phyloP scores from a whole-genome alignment of 2,329 filamentous ascomycete genomes.

The Sordariomycetes sp. region DNA sequence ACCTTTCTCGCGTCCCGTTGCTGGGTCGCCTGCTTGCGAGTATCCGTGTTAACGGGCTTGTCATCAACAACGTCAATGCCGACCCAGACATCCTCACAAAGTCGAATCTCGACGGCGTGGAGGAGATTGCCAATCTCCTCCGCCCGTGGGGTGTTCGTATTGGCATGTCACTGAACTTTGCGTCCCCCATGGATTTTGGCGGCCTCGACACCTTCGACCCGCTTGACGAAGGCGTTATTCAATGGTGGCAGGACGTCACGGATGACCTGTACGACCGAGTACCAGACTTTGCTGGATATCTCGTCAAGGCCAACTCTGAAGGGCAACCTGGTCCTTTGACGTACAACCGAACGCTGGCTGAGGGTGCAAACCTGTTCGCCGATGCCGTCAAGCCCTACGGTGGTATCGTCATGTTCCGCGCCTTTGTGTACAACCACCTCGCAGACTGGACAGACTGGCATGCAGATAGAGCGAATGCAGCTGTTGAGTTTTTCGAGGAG shows the following conservation, averaged over 20 bases:
- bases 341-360: constrained; percentile 60
- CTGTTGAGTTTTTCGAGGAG: constrained; percentile 55
- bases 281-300: constrained; percentile 59
- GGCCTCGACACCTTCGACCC: constrained; percentile 56
- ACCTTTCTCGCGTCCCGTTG: constrained; percentile 49
- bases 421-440: constrained; percentile 58
- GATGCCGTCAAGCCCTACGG: constrained; percentile 45
- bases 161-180: constrained; percentile 60
- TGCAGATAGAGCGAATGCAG: constrained; percentile 60
- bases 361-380: constrained; percentile 63
- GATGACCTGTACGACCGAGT: constrained; percentile 48
- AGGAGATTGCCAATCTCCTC: constrained; percentile 53
- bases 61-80: constrained; percentile 68
- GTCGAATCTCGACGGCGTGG: constrained; percentile 51
- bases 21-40: constrained; percentile 61
- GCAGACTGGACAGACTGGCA: constrained; percentile 52
- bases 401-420: constrained; percentile 60
- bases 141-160: constrained; percentile 58
- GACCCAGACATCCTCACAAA: constrained; percentile 46
- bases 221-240: constrained; percentile 46
- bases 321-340: constrained; percentile 61
- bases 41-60: constrained; percentile 54
- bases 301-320: constrained; percentile 65
- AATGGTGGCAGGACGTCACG: constrained; percentile 55
- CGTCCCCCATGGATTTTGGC: constrained; percentile 48